A percentile compares a stretch with the other conserved stretches of the same genome.
Evolutionary conservation across 1,284 basidiomycete species (phyloP).

Genomic region (Cryptococcus deneoformans): DNA sequence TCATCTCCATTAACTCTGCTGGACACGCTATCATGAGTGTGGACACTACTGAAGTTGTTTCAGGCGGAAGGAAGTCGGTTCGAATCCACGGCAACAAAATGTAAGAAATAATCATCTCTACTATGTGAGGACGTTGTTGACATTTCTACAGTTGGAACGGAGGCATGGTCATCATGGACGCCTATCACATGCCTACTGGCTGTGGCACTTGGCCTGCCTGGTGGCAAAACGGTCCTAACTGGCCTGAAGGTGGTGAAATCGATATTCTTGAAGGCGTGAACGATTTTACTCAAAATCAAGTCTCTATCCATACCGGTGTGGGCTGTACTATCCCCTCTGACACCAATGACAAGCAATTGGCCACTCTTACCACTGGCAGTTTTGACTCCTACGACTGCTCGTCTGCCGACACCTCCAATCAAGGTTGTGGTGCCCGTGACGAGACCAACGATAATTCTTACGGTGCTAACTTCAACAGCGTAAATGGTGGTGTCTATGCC

Average conservation of each 20-base stretch:
- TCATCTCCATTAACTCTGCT: conserved; percentile 58
- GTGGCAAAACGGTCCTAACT: conserved; percentile 53
- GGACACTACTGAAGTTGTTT: conserved; percentile 64
- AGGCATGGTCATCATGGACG: conserved; percentile 73
- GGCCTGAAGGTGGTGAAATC: conserved; percentile 57
- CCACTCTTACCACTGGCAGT: conserved; percentile 54
- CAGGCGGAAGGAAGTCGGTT: conserved; percentile 65
- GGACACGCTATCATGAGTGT: conserved; percentile 78
- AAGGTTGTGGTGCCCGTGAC: conserved; percentile 54
- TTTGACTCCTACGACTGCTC: conserved; percentile 47
- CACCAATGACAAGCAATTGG: conserved; percentile 52
- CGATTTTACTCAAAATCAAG: conserved; percentile 48
- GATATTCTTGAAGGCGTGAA: conserved; percentile 56
- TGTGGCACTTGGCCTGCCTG: conserved; percentile 69
- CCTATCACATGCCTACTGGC: conserved; percentile 85
- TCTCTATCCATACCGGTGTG: conserved; percentile 47
- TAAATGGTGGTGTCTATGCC: conserved; percentile 51
- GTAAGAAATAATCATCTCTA: conserved; percentile 8
- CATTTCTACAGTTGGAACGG: conserved; percentile 54
- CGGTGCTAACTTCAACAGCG: conserved; percentile 48
- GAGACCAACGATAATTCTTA: conserved; percentile 33
- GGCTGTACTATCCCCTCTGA: conserved; percentile 53
- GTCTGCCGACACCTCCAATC: conserved; percentile 46
- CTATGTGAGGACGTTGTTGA: conserved; percentile 7
- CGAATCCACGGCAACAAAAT: conserved; percentile 63